Conservation (phyloP, 192 early-diverging fungal genomes). For the Rhizoclosmatium globosum region DNA sequence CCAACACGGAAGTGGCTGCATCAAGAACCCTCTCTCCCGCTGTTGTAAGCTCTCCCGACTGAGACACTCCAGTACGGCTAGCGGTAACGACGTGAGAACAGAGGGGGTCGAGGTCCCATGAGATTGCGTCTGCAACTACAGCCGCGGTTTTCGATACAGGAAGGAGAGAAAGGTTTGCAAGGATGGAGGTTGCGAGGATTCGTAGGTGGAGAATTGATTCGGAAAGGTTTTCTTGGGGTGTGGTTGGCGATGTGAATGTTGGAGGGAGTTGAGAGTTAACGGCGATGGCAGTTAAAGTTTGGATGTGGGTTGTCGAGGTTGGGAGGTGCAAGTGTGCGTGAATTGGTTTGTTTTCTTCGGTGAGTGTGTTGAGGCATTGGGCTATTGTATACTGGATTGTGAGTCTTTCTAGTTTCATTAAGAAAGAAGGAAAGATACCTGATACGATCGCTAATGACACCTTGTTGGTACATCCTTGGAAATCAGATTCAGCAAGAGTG, state of each 20-base stretch:
- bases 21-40: slow-evolving; percentile 9
- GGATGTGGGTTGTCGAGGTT: slow-evolving; percentile 50
- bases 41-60: slow-evolving; percentile 24
- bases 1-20: slow-evolving; percentile 39
- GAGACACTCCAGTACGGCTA: not conserved
- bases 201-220: slow-evolving; percentile 53
- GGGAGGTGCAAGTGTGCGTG: slow-evolving; percentile 54
- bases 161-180: slow-evolving; percentile 52
- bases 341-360: slow-evolving; percentile 76
- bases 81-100: not conserved
- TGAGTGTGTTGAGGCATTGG: slow-evolving; percentile 84
- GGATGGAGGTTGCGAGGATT: slow-evolving; percentile 72
- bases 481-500: not conserved
- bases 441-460: not conserved
- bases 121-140: slow-evolving; percentile 5
- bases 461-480: slow-evolving; percentile 6
- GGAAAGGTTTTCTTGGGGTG: not conserved
- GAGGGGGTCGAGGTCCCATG: not conserved
- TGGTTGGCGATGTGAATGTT: not conserved
- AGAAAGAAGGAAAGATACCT: slow-evolving; percentile 34
- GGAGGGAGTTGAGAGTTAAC: not conserved
- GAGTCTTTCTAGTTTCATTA: not conserved
- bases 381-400: slow-evolving; percentile 35
- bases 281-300: not conserved
- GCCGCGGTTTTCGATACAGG: not conserved